Evolutionary conservation across 1,284 basidiomycete genomes (phyloP), one percentile per base, ranked within the genome.

Genomic region (Leucoagaricus sp.): DNA sequence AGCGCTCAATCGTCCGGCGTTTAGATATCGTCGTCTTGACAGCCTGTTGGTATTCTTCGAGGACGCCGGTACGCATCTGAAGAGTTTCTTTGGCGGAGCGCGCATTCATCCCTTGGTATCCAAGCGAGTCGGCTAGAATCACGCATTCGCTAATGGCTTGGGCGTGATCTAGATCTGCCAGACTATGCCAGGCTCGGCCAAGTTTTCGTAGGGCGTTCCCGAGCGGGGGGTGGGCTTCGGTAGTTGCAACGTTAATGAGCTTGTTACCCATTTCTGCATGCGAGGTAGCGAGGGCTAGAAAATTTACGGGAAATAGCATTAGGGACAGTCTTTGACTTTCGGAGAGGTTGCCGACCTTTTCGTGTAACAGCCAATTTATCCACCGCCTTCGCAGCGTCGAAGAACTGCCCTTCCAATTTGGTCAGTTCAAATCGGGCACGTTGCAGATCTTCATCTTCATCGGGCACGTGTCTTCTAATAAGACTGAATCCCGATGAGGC

Each of bases 41-140:
- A 2, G 94, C 93, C 4, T 85, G 80, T 62, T 96, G 94, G 58
- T 95, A 93, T 69, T 97, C 95, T 66, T 98, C 95, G 58, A 97
- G 75, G 8, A 96, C 91, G 15, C 86, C 83, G 0, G 93, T 92
- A 7, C 95, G 86, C 75, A 94, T 92, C 56, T 85, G 80, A 10
- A 97, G 73, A 0, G 95, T 94, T 67, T 97, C 94, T 74, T 95
- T 96, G 2, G 94, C 95, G 10, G 94, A 92, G 45, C 89, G 84
- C n/a, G 96, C 93, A 65, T 97, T 97, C 73, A 94, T 80, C 15
- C 93, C 91, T 73, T 97, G 94, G 70, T 98, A 98, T 1, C 93
- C 93, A 52, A 98, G 76, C 0, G 93, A 89, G 69, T 98, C 95
- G 21, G 93, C 93, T 23, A 98, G 73, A 38, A 96, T 88, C 40